Percentiles rank a stretch among this genome's conserved stretches.
Conservation (phyloP, 805 yeast genomes). For the Sugiyamaella floridensis region DNA sequence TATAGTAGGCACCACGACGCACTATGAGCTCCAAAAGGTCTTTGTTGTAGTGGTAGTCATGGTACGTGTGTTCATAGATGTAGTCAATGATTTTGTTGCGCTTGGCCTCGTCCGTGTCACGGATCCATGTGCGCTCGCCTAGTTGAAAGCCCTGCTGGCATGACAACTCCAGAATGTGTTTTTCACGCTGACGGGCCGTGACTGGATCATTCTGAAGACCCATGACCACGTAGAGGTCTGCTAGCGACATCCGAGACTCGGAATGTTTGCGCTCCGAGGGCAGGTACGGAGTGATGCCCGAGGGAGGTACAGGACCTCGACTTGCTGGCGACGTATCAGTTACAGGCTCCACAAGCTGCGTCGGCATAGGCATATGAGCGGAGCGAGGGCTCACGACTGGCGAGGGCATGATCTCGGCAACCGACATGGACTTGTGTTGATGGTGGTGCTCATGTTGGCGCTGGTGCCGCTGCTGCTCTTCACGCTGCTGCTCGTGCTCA, state of each 20-base stretch:
- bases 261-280: conserved; percentile 24
- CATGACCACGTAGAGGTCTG: conserved; percentile 34
- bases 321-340: not conserved
- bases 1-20: conserved; percentile 71
- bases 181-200: conserved; percentile 34
- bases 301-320: not conserved
- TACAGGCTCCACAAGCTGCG: not conserved
- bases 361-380: not conserved
- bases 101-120: conserved; percentile 57
- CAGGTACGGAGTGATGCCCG: not conserved
- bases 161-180: conserved; percentile 32
- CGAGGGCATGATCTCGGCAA: not conserved
- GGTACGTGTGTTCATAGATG: conserved; percentile 42
- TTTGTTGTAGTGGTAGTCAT: conserved; percentile 46
- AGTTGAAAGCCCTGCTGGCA: conserved; percentile 58
- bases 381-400: not conserved
- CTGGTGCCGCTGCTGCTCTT: not conserved
- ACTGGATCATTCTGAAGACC: conserved; percentile 32
- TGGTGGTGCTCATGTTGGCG: not conserved
- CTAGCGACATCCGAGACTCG: conserved; percentile 33
- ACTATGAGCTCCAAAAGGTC: conserved; percentile 62
- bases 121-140: conserved; percentile 77
- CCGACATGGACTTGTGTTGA: not conserved
- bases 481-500: too few species aligned
- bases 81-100: conserved; percentile 44